Percentiles rank a stretch among this genome's conserved stretches.
These are phyloP conservation scores for Candida andamanensis DNA, from an alignment of 805 yeast genomes.

Conservation along the genomic window DNA sequence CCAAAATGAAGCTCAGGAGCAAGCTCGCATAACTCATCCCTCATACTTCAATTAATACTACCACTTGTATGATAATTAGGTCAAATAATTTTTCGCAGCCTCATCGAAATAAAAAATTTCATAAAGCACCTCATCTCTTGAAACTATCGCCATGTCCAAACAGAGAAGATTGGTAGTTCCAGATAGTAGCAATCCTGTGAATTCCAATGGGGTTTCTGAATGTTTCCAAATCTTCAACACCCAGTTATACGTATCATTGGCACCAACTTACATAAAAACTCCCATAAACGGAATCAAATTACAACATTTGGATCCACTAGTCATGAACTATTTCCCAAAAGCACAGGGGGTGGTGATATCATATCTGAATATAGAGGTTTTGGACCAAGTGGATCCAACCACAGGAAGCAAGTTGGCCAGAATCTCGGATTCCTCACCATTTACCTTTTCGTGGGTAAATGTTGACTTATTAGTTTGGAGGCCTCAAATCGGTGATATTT, in stretches of 20 bases:
- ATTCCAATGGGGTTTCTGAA: slow-evolving; percentile 49
- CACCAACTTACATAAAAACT: slow-evolving; percentile 67
- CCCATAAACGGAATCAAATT: slow-evolving; percentile 77
- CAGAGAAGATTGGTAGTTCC: no score
- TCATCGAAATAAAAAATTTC: no score
- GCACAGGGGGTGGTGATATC: slow-evolving; percentile 83
- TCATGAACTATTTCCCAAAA: slow-evolving; percentile 73
- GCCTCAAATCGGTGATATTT: slow-evolving; percentile 79
- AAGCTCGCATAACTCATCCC: slow-evolving; percentile 15
- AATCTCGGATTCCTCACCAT: slow-evolving; percentile 76
- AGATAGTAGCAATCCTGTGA: slow-evolving; percentile 33
- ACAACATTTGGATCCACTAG: slow-evolving; percentile 86
- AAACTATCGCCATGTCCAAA: no score
- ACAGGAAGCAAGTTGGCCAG: slow-evolving; percentile 52
- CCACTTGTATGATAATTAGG: no score
- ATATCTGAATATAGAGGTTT: slow-evolving; percentile 59
- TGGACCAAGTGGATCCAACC: no score
- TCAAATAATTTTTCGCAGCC: no score
- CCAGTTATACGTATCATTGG: slow-evolving; percentile 74
- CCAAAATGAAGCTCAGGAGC: slow-evolving; percentile 18
- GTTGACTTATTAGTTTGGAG: slow-evolving; percentile 85
- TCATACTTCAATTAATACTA: no score
- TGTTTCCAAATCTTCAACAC: slow-evolving; percentile 63
- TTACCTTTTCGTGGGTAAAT: slow-evolving; percentile 79
- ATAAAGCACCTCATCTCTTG: no score